Evolutionary conservation across 305 asterid species (phyloP), one percentile per base, ranked within the genome.

Genomic region (Fraxinus sp.): DNA sequence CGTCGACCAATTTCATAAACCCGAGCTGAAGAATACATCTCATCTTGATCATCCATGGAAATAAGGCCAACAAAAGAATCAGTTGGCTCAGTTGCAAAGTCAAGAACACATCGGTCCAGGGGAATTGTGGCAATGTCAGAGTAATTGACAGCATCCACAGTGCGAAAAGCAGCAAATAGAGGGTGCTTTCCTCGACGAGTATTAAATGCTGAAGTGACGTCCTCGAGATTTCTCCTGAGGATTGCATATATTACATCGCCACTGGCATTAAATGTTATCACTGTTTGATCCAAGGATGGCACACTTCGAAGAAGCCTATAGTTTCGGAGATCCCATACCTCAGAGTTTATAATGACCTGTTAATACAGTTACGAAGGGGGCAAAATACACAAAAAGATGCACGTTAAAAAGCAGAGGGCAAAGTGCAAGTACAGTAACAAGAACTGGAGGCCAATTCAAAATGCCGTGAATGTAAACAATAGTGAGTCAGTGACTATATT

Each of bases 291-390:
- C 88, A 97, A 87, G 6, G 99, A 97, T 4, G 98, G 97, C 14
- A 97, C 98, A 37, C 92, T 97, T 11, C 96, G 91, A 9, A 95
- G 97, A 43, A 97, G 96, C 90, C 93, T 89, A 75, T 86, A 91
- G 83, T 97, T 97, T 30, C 99, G 90, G 78, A 97, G 97, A 88
- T 97, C 99, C 98, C 98, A 97, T 22, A 97, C 98, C 92, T 97
- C 99, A 3, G 98, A 92, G 88, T 97, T 93, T 88, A 95, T 95
- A 79, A 97, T 95, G 16, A 97, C 99, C 99, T 97, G 90, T 80
- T 39, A 35, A 36, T 30, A 33, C 30, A 84, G 77, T 22, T 20
- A 18, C 16, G 59, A 30, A 35, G 36, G 13, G 49, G 13, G 52
- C 22, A 9, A 36, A 18, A 84, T 3, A 52, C 26, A 57, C 71